Evolutionary conservation across 208 protist genomes (phyloP), one percentile per base, ranked within the genome.

Genomic region (Crithidia fasciculata): DNA sequence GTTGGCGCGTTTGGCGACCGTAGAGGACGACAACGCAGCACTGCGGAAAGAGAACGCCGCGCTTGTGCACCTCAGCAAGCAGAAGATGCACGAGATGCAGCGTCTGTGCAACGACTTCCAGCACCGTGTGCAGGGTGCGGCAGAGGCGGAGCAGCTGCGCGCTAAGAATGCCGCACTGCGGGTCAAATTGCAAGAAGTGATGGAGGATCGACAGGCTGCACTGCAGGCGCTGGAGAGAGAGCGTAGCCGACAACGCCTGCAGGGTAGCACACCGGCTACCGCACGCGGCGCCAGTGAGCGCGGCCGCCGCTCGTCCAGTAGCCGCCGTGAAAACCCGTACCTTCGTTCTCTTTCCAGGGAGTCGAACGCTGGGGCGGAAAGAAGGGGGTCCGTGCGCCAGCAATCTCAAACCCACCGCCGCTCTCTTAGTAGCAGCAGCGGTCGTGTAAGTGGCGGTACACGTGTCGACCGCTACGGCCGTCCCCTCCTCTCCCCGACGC

Each of bases 1-100:
- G 64, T 57, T 58, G 5, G 39, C 47, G 3, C 43, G 59, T 8
- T 40, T 80, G 36, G 37, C 43, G 2, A 53, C 57, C 18, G 64
- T 90, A 12, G 72, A 78, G 49, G 54, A 36, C 10, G 86, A 91
- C 41, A 96, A 96, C 69, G 74, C 71, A 40, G 84, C 69, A 56
- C 83, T 96, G 37, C 69, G 73, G 61, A 68, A 74, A 8, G 89
- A 94, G 61, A 94, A 95, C 60, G 76, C 61, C 37, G 83, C 89
- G 28, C 69, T 96, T 15, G 67, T 82, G 54, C 73, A 68, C 37
- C 74, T 96, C 43, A 91, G 86, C 76, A 61, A 72, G 58, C 87
- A 96, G 37, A 94, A 95, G 79, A 94, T 96, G 89, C 49, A 87
- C 10, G 87, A 93, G 78, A 95, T 96, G 89, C 87, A 94, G 83